These are phyloP conservation scores for Apostasia ramifera DNA, from an alignment of 106 monocot species.

Conservation along the genomic window DNA sequence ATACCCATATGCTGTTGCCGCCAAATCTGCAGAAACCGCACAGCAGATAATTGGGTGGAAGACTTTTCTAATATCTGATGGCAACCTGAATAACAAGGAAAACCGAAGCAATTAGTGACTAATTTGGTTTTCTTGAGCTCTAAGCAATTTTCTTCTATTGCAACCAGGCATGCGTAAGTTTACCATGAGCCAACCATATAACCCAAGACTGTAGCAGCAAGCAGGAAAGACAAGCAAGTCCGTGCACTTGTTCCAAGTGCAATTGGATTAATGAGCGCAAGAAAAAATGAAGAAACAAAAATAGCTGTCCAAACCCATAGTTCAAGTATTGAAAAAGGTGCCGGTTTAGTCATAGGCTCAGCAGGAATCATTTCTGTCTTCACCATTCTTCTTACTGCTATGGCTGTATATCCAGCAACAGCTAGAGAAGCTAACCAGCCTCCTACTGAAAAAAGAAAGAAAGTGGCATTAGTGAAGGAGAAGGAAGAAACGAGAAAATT, in stretches of 20 bases:
- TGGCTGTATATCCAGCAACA: conserved; percentile 85
- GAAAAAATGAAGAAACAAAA: conserved; percentile 52
- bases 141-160: background rate
- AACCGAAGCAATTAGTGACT: background rate
- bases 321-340: conserved; percentile 64
- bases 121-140: background rate
- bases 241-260: conserved; percentile 81
- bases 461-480: background rate
- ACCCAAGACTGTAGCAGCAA: conserved; percentile 81
- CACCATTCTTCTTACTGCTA: conserved; percentile 74
- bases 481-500: background rate
- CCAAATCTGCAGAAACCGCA: conserved; percentile 84
- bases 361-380: conserved; percentile 85
- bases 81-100: conserved; percentile 49
- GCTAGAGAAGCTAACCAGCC: conserved; percentile 92
- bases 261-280: conserved; percentile 52
- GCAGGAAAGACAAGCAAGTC: conserved; percentile 83
- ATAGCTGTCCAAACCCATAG: conserved; percentile 61
- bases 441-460: conserved; percentile 37
- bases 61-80: conserved; percentile 53
- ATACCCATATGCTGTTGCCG: conserved; percentile 83
- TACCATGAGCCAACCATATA: conserved; percentile 94
- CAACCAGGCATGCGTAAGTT: conserved; percentile 12
- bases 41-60: conserved; percentile 95
- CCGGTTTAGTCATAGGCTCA: conserved; percentile 82